phyloP scores from a whole-genome alignment of 2,329 filamentous ascomycete species.

The Grosmannia clavigera region DNA sequence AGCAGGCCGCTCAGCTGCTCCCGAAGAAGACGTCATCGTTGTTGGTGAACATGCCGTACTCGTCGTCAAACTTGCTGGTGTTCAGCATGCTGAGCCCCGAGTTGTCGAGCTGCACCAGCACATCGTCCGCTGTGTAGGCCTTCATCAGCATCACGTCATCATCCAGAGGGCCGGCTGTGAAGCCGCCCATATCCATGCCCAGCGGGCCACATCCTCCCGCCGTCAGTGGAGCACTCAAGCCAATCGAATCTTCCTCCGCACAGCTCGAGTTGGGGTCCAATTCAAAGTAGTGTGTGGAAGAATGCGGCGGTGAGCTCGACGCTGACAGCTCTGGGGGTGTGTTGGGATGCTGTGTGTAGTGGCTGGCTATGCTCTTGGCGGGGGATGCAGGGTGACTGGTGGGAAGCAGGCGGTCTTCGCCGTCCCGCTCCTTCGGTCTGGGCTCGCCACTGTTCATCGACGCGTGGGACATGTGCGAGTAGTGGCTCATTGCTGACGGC shows the following conservation, averaged over 20 bases:
- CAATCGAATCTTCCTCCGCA: conserved; percentile 15
- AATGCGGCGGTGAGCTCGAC: conserved; percentile 42
- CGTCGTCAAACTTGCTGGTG: conserved; percentile 42
- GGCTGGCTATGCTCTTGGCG: conserved; percentile 36
- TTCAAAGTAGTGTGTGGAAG: conserved; percentile 31
- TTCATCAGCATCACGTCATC: conserved; percentile 33
- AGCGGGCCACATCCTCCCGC: conserved; percentile 11
- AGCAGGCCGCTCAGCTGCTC: conserved; percentile 5
- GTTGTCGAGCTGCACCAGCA: conserved; percentile 30
- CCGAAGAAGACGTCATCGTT: conserved; percentile 42
- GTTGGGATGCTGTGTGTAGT: conserved; percentile 28
- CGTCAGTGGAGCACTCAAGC: conserved; percentile 20
- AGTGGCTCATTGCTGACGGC: conserved; percentile 32
- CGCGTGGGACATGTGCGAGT: conserved; percentile 34
- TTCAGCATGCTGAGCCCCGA: conserved; percentile 34
- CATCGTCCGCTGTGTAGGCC: conserved; percentile 29
- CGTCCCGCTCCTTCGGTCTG: conserved; percentile 5
- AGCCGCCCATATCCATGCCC: conserved; percentile 23
- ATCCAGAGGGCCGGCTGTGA: conserved; percentile 18
- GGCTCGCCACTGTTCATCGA: conserved; percentile 17
- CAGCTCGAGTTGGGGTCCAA: conserved; percentile 27
- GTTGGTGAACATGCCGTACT: conserved; percentile 40
- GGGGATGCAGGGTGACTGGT: conserved; percentile 27
- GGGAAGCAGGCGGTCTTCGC: conserved; percentile 12
- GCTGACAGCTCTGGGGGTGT: conserved; percentile 50